Evolutionary conservation across 2,329 filamentous ascomycete genomes (phyloP).

Genomic region (Colletotrichum aenigma): DNA sequence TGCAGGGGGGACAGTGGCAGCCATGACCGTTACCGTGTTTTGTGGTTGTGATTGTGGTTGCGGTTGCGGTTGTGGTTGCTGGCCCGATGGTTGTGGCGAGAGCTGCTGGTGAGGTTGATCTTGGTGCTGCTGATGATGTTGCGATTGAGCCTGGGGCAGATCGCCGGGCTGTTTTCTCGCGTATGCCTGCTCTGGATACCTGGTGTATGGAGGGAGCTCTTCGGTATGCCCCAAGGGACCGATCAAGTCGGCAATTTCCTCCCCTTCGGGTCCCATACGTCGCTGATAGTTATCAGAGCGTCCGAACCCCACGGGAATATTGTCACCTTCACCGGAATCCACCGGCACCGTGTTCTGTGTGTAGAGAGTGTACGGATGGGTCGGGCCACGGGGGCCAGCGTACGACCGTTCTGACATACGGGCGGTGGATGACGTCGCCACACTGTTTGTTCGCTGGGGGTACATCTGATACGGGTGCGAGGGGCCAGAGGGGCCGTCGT

Average conservation of each 20-base stretch:
- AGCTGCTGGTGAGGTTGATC: background rate
- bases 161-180: constrained; percentile 50
- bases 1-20: constrained; percentile 13
- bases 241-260: constrained; percentile 86
- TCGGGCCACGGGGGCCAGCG: constrained; percentile 67
- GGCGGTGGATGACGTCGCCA: constrained; percentile 74
- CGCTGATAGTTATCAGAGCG: constrained; percentile 70
- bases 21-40: constrained; percentile 10
- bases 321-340: constrained; percentile 41
- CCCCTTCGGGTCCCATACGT: constrained; percentile 77
- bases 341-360: constrained; percentile 75
- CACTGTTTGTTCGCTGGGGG: constrained; percentile 72
- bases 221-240: constrained; percentile 89
- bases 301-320: constrained; percentile 77
- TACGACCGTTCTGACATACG: constrained; percentile 63
- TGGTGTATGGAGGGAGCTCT: constrained; percentile 87
- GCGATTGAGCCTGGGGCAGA: background rate
- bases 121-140: constrained; percentile 14
- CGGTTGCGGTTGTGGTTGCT: background rate
- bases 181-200: constrained; percentile 79
- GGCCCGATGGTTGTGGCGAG: background rate
- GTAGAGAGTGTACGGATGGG: constrained; percentile 88
- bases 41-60: background rate
- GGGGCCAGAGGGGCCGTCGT: constrained; percentile 72
- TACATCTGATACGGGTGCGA: constrained; percentile 89